Evolutionary conservation across 2,329 filamentous ascomycete genomes (phyloP), one percentile per base, ranked within the genome.

Genomic region (Gnomoniopsis sp.): DNA sequence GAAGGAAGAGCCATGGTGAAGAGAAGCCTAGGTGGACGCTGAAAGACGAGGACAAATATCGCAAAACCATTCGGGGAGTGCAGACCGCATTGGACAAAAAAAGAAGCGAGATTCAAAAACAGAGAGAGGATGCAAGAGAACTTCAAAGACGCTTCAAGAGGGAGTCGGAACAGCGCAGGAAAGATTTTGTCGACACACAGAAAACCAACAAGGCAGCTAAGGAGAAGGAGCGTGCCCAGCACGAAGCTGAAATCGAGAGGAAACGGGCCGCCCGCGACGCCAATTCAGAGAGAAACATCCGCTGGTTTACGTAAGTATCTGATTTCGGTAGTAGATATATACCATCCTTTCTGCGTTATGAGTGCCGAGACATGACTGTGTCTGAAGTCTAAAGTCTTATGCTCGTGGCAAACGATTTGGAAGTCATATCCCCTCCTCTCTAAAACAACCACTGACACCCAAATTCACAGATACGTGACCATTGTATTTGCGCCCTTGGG

Each of bases 31-130:
- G 53, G 2, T 55, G 53, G 53, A 55, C 53, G 10, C 23, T 43
- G 10, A 55, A 49, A 8, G 53, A 55, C 46, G 53, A 55, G 53
- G 49, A 43, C 11, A 49, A 55, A 41, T 55, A 55, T 38, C 53
- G 53, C 12, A 38, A 15, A n/a, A 55, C 44, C 4, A 55, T 55
- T n/a, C 11, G 21, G n/a, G 33, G 47, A 33, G 1, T 30, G n/a
- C 53, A 55, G 22, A 15, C 21, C 6, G 23, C 22, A 8, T 23
- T 48, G 3, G 46, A 12, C 8, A 12, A 15, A 3, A 8, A 36
- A 2, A 43, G 19, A 17, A 36, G 33, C 6, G 3, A 11, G 12
- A 12, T 55, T 14, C 33, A 12, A 30, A 49, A 55, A 8, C 19
- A 6, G 10, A 38, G 21, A 22, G 21, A 26, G 7, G 11, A 41